phyloP scores from a whole-genome alignment of 2,329 filamentous ascomycete species.

The Hysterium pulicare region DNA sequence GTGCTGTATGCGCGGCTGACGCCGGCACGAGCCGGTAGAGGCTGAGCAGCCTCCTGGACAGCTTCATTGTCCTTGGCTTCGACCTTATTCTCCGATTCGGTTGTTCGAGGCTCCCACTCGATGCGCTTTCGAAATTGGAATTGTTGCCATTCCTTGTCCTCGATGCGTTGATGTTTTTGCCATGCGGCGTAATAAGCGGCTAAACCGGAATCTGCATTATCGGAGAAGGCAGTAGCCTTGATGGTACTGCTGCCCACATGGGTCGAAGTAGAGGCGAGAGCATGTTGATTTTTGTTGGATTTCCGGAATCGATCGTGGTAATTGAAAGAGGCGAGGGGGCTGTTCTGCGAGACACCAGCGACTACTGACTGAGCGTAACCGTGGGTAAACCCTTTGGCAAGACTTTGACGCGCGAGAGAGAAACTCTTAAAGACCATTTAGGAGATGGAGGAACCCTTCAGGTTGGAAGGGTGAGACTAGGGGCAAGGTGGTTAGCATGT shows the following conservation, averaged over 20 bases:
- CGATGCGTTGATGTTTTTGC: slow-evolving; percentile 70
- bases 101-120: slow-evolving; percentile 70
- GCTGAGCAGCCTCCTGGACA: slow-evolving; percentile 29
- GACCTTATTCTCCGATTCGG: slow-evolving; percentile 34
- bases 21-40: slow-evolving; percentile 23
- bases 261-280: slow-evolving; percentile 58
- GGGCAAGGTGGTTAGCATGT: slow-evolving; percentile 14
- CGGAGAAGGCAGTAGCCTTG: slow-evolving; percentile 26
- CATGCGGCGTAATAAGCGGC: slow-evolving; percentile 91
- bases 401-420: slow-evolving; percentile 92
- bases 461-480: slow-evolving; percentile 46
- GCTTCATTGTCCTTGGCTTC: slow-evolving; percentile 36
- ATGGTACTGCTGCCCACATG: slow-evolving; percentile 34
- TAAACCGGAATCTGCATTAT: slow-evolving; percentile 55
- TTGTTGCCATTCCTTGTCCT: slow-evolving; percentile 83
- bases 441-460: slow-evolving; percentile 66
- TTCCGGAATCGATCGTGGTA: slow-evolving; percentile 44
- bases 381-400: slow-evolving; percentile 94
- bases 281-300: slow-evolving; percentile 61
- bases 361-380: slow-evolving; percentile 98
- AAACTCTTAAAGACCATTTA: slow-evolving; percentile 83
- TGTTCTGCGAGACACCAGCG: slow-evolving; percentile 70
- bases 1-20: slow-evolving; percentile 52
- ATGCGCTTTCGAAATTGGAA: slow-evolving; percentile 86
- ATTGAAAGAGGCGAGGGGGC: slow-evolving; percentile 52